Conservation (phyloP, 2,329 filamentous ascomycete genomes). For the Diaporthe sp. region DNA sequence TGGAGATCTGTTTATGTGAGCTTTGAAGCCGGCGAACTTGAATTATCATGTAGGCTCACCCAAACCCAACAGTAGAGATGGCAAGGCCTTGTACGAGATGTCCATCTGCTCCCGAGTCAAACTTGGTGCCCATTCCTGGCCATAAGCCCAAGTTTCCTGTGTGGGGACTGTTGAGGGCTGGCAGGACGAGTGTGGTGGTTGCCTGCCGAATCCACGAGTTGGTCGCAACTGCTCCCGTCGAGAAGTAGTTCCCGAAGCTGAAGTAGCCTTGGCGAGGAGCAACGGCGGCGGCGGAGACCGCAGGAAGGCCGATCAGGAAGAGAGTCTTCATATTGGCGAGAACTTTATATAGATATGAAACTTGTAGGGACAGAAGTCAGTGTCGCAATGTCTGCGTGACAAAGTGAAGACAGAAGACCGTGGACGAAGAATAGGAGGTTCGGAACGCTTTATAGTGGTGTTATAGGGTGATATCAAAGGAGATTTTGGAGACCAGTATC, state of each 20-base stretch:
- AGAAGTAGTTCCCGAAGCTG: conserved; percentile 18
- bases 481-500: neutral
- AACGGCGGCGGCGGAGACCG: neutral
- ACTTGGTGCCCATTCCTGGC: conserved; percentile 22
- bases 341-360: neutral
- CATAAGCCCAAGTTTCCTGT: neutral
- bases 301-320: neutral
- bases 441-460: neutral
- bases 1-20: neutral
- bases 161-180: neutral
- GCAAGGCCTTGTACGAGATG: conserved; percentile 16
- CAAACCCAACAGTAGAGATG: neutral
- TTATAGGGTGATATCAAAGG: neutral
- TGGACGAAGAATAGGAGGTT: neutral
- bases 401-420: neutral
- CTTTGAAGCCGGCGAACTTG: neutral
- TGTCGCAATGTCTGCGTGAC: neutral
- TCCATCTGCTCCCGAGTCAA: conserved; percentile 5
- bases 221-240: conserved; percentile 2
- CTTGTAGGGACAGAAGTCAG: neutral
- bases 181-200: conserved; percentile 23
- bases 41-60: neutral
- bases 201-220: conserved; percentile 10
- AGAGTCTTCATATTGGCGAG: neutral
- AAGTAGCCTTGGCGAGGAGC: neutral